Conservation (phyloP, 306 rosid species). For the Canavalia gladiata region DNA sequence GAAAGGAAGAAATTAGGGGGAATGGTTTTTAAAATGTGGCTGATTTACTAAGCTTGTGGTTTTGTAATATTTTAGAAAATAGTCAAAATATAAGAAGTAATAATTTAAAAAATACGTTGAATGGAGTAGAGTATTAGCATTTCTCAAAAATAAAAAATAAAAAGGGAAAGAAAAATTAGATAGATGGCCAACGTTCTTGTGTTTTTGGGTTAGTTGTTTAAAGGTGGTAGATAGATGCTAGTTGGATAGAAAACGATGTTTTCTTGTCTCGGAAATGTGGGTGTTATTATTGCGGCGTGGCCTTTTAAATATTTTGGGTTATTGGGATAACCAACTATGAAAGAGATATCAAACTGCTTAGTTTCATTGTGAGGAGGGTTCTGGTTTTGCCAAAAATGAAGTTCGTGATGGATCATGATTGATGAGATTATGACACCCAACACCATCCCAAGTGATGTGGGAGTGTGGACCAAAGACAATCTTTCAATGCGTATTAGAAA, state of each 20-base stretch:
- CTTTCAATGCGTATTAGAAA: neutral
- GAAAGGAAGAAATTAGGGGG: no score
- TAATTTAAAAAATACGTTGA: no score
- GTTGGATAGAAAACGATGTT: slow-evolving; percentile 52
- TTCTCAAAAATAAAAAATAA: no score
- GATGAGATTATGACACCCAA: neutral
- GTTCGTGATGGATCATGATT: slow-evolving; percentile 22
- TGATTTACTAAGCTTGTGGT: no score
- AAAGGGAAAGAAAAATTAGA: neutral
- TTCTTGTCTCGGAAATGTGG: slow-evolving; percentile 49
- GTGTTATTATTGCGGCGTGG: slow-evolving; percentile 42
- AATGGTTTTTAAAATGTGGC: no score
- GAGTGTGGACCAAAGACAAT: slow-evolving; percentile 3
- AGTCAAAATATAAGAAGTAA: no score
- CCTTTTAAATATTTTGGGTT: neutral
- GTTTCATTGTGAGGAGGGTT: neutral
- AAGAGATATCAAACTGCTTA: slow-evolving; percentile 24
- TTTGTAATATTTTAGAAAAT: no score
- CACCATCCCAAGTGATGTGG: slow-evolving; percentile 22
- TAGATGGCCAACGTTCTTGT: neutral
- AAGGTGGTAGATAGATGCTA: slow-evolving; percentile 42
- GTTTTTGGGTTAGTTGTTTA: slow-evolving; percentile 29
- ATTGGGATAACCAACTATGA: slow-evolving; percentile 27
- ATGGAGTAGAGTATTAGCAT: no score
- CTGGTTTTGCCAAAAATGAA: slow-evolving; percentile 8